Conservation (phyloP, 257 asterid genomes). For the Scutellaria galericulata region DNA sequence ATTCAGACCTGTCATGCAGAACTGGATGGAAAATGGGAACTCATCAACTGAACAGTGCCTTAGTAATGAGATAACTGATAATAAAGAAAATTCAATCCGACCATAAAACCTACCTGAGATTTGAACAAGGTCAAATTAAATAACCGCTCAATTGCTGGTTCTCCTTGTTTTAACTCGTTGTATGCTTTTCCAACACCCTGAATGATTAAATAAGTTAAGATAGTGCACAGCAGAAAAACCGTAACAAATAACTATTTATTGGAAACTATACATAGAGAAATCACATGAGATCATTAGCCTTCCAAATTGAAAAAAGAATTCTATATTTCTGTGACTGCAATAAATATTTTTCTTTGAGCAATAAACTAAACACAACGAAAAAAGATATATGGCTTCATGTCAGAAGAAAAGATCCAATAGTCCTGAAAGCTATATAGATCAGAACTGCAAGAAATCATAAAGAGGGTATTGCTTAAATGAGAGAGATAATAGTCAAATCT, state of each 20-base stretch:
- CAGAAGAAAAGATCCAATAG: neutral
- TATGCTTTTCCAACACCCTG: constrained; percentile 93
- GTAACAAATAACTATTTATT: constrained; percentile 38
- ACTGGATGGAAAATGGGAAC: neutral
- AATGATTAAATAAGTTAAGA: constrained; percentile 46
- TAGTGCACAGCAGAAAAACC: constrained; percentile 44
- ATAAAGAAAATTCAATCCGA: neutral
- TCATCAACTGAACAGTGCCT: neutral
- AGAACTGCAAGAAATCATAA: constrained; percentile 20
- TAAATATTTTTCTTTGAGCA: too few relatives aligned
- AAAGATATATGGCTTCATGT: neutral
- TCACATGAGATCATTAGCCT: constrained; percentile 8
- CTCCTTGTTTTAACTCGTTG: constrained; percentile 95
- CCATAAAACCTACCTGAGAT: constrained; percentile 54
- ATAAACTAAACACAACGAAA: neutral
- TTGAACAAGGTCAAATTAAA: constrained; percentile 65
- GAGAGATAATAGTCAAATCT: neutral
- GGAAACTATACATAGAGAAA: constrained; percentile 15
- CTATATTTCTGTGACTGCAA: constrained; percentile 1
- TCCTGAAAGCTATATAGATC: neutral
- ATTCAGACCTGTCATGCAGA: constrained; percentile 1
- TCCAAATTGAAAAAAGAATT: constrained; percentile 2
- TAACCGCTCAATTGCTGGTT: constrained; percentile 91
- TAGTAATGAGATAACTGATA: neutral
- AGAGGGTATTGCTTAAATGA: neutral